These are phyloP conservation scores for Paraconiothyrium sp. DNA, from an alignment of 2,329 filamentous ascomycete genomes.

Conservation along the genomic window DNA sequence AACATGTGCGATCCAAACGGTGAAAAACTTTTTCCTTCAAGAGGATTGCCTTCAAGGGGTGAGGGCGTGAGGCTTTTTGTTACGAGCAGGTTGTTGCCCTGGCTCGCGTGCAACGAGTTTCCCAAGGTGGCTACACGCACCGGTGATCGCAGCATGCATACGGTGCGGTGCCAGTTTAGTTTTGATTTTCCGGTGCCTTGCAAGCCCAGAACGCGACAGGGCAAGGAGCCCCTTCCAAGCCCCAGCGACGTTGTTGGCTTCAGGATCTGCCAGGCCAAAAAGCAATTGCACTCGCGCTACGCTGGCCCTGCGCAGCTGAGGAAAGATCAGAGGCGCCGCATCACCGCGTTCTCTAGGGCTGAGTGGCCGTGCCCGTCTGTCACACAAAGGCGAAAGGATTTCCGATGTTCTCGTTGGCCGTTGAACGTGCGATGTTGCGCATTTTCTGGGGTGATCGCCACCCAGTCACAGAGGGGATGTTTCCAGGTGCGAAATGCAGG, in stretches of 20 bases:
- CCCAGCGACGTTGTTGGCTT: conserved; percentile 10
- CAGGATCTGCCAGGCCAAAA: conserved; percentile 9
- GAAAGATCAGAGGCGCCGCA: background rate
- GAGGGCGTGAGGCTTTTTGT: background rate
- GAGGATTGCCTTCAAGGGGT: background rate
- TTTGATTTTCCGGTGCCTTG: conserved; percentile 2
- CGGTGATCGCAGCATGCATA: background rate
- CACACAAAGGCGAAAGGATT: conserved; percentile 7
- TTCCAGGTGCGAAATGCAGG: background rate
- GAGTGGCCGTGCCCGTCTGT: conserved; percentile 1
- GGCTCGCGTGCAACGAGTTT: conserved; percentile 6
- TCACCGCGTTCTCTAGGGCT: conserved; percentile 3
- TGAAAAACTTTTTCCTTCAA: background rate
- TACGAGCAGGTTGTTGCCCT: background rate
- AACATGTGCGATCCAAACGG: too few species aligned
- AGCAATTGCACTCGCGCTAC: background rate
- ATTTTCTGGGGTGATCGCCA: background rate
- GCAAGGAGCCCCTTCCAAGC: background rate
- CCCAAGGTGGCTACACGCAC: background rate
- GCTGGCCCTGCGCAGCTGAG: background rate
- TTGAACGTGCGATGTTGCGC: background rate
- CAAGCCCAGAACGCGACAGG: background rate
- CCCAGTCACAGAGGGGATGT: conserved; percentile 11
- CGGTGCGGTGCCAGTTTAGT: background rate
- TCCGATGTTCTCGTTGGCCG: conserved; percentile 10